Conservation (phyloP, 257 asterid species). For the Nicotiana noctiflora region DNA sequence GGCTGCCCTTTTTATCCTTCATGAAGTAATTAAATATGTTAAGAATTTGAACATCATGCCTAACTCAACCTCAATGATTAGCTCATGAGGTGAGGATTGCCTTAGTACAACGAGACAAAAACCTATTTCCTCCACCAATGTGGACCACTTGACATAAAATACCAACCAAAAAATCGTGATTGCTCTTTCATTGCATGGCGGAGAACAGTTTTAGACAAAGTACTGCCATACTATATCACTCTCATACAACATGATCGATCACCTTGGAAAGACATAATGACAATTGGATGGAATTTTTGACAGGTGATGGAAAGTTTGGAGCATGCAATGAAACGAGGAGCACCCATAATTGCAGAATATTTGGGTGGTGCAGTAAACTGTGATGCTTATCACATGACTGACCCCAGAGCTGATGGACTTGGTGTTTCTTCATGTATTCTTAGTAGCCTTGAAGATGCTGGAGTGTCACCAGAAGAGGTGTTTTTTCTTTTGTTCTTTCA, state of each 20-base stretch:
- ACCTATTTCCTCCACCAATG: background rate
- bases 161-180: background rate
- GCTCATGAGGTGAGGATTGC: background rate
- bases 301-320: constrained; percentile 97
- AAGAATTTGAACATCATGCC: background rate
- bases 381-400: constrained; percentile 96
- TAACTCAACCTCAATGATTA: background rate
- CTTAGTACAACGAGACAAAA: background rate
- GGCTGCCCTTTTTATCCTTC: too few species aligned
- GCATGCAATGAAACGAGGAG: constrained; percentile 87
- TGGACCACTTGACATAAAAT: background rate
- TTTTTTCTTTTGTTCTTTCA: background rate
- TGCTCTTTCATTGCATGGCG: background rate
- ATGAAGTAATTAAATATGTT: background rate
- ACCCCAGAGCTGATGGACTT: constrained; percentile 92
- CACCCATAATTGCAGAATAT: constrained; percentile 87
- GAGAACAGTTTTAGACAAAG: background rate
- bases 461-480: constrained; percentile 95
- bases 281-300: constrained; percentile 9
- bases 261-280: background rate
- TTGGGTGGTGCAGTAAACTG: constrained; percentile 93
- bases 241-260: background rate
- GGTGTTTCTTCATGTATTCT: constrained; percentile 89
- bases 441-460: constrained; percentile 72
- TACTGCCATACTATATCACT: background rate